These are phyloP conservation scores for Lachnellula occidentalis DNA, from an alignment of 2,329 filamentous ascomycete species.

Conservation along the genomic window DNA sequence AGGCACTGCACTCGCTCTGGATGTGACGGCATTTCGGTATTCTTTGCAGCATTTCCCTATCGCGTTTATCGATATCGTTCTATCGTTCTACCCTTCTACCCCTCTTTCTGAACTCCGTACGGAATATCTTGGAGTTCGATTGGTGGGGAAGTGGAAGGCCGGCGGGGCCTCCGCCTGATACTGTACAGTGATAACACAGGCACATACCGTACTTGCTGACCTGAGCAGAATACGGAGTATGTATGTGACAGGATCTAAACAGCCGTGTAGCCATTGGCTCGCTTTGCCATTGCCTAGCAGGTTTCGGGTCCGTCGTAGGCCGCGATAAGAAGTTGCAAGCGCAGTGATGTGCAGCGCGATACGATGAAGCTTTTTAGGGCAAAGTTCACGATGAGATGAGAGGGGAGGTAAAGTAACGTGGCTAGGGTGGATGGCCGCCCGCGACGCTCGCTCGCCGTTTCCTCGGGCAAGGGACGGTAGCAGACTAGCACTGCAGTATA, in stretches of 20 bases:
- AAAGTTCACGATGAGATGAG: not conserved
- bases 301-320: not conserved
- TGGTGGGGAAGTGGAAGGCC: not conserved
- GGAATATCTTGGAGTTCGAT: not conserved
- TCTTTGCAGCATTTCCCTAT: not conserved
- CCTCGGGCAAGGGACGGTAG: conserved; percentile 10
- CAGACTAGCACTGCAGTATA: not conserved
- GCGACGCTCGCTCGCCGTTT: conserved; percentile 7
- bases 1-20: not conserved
- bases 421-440: not conserved
- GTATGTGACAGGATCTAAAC: too few relatives aligned
- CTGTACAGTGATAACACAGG: not conserved
- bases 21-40: not conserved
- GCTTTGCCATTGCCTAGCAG: not conserved
- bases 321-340: conserved; percentile 6
- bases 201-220: not conserved
- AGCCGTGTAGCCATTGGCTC: not conserved
- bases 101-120: not conserved
- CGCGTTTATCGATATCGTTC: not conserved
- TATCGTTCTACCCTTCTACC: not conserved
- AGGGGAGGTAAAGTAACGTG: not conserved
- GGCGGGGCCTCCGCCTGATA: not conserved
- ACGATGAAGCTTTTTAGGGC: not conserved
- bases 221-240: not conserved
- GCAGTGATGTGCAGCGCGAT: not conserved